Evolutionary conservation across 805 yeast genomes (phyloP), one percentile per base, ranked within the genome.

Genomic region (Metschnikowia lunata): DNA sequence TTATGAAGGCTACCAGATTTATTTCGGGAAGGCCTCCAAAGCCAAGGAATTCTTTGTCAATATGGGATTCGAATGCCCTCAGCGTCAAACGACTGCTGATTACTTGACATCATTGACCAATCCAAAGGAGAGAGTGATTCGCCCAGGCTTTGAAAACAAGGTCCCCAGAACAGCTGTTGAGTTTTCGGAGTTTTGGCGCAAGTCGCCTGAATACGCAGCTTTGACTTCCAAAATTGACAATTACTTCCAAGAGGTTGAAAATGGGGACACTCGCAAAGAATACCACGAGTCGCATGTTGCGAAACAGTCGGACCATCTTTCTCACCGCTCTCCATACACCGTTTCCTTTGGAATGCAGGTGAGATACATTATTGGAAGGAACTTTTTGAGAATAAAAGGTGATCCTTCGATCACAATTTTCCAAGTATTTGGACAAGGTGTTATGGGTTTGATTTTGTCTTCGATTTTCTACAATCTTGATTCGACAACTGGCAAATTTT

Each of bases 61-160:
- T 14, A 78, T 82, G 85, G 88, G 88, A 34, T 82, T 69, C 67
- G 66, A 71, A 26, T 80, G 82, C 57, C 79, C 81, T 39, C 67
- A 70, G 41, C 76, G 87, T 70, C 82, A 79, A 72, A 78, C 85
- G 4, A 80, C 86, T 39, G 79, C 85, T 8, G 88, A 82, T 58
- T 82, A 70, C 58, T 73, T 82, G 56, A 82, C 87, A 13, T 73
- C 85, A 5, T 75, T 82, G 40, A 82, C 88, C 13, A 83, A 81
- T 60, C 85, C 83, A 12, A 74, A 72, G 27, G 85, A 81, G 47
- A 74, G 86, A 66, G 65, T 74, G 12, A 59, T 59, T 23, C 63
- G 59, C 42, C 68, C 70, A 12, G 86, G 83, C 11, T 72, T 52
- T 47, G 80, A 77, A 55, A 61, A 62, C 35, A 69, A 61, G 45